phyloP scores from a whole-genome alignment of 2,329 filamentous ascomycete genomes.

The Sporothrix sp. region DNA sequence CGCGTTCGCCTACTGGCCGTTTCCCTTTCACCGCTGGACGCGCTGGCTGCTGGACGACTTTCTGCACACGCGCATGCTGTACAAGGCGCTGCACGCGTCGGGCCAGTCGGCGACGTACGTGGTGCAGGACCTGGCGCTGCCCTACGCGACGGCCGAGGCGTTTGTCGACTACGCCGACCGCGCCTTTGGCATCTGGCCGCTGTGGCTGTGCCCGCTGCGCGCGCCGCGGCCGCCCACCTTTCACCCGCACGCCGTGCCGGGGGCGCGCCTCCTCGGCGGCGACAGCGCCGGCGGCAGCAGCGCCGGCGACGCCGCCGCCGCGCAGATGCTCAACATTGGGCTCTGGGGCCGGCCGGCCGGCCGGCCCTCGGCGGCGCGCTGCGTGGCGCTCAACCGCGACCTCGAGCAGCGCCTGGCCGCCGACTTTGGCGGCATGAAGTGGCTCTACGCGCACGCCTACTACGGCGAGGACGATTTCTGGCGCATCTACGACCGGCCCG shows the following conservation, averaged over 20 bases:
- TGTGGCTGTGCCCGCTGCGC: conserved; percentile 50
- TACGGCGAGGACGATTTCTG: conserved; percentile 67
- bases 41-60: conserved; percentile 65
- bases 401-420: conserved; percentile 57
- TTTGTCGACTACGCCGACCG: conserved; percentile 46
- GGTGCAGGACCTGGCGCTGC: conserved; percentile 57
- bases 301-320: background rate
- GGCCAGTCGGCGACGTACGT: conserved; percentile 56
- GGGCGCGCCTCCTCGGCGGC: background rate
- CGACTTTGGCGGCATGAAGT: conserved; percentile 68
- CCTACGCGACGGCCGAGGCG: conserved; percentile 40
- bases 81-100: conserved; percentile 59
- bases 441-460: conserved; percentile 80
- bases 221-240: conserved; percentile 41
- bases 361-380: conserved; percentile 35
- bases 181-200: conserved; percentile 46
- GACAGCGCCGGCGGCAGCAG: background rate
- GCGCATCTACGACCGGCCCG: conserved; percentile 45
- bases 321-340: conserved; percentile 49
- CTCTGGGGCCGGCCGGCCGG: conserved; percentile 68
- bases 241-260: conserved; percentile 38
- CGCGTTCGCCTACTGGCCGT: conserved; percentile 57
- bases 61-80: conserved; percentile 63
- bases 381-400: conserved; percentile 58
- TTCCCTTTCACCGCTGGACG: conserved; percentile 55